Conservation (phyloP, 2,329 filamentous ascomycete genomes). For the Trichoderma semiorbis region DNA sequence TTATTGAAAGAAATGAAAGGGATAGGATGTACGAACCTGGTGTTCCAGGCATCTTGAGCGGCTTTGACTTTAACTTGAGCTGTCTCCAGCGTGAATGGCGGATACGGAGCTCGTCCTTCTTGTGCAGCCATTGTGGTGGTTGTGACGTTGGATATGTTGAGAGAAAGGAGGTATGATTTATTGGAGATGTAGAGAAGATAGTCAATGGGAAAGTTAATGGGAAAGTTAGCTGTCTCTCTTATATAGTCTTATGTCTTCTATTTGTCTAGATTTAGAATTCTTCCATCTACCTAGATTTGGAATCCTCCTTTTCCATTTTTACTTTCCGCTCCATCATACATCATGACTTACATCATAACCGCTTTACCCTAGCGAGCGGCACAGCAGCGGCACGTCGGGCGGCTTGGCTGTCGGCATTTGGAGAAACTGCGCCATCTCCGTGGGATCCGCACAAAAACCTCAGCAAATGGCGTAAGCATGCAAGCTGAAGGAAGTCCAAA, state of each 20-base stretch:
- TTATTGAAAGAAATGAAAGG: no score
- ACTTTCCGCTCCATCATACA: neutral
- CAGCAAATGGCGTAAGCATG: neutral
- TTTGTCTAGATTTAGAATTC: neutral
- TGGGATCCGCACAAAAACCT: neutral
- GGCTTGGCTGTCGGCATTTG: conserved; percentile 2
- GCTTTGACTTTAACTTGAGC: conserved; percentile 76
- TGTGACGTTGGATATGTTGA: neutral
- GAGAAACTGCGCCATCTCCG: conserved; percentile 9
- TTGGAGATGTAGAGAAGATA: neutral
- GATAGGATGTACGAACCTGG: conserved; percentile 46
- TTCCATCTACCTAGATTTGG: neutral
- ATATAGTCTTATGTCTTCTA: neutral
- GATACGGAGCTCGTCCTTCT: conserved; percentile 44
- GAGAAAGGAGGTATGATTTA: neutral
- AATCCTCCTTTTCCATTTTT: neutral
- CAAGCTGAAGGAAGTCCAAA: neutral
- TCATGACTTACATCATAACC: conserved; percentile 5
- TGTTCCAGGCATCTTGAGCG: conserved; percentile 82
- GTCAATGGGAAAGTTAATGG: neutral
- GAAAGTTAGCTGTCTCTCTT: neutral
- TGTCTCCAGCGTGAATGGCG: conserved; percentile 71
- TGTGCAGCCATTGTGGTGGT: conserved; percentile 1
- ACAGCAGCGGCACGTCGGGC: neutral
- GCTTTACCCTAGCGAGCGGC: neutral